These are phyloP conservation scores for Penicillium sp. DNA, from an alignment of 2,329 filamentous ascomycete genomes.

Conservation along the genomic window DNA sequence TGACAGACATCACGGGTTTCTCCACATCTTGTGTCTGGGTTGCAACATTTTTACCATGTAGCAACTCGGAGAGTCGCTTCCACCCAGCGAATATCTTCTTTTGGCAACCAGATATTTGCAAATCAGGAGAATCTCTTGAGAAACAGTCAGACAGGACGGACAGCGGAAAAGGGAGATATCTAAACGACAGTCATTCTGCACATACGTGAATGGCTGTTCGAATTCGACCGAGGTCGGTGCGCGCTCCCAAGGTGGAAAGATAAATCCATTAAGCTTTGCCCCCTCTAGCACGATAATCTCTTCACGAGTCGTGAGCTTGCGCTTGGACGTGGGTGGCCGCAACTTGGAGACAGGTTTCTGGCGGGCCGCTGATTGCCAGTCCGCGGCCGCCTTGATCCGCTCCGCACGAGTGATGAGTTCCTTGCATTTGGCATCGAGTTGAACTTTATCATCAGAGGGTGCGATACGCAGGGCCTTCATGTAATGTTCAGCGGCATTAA, in stretches of 20 bases:
- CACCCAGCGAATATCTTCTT: constrained; percentile 78
- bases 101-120: constrained; percentile 78
- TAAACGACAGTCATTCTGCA: constrained; percentile 23
- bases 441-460: constrained; percentile 65
- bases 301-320: constrained; percentile 71
- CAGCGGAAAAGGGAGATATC: background rate
- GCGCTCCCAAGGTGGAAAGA: constrained; percentile 84
- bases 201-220: constrained; percentile 69
- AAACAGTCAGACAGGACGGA: constrained; percentile 28
- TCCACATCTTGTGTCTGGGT: constrained; percentile 14
- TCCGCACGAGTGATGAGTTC: constrained; percentile 75
- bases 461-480: constrained; percentile 75
- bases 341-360: constrained; percentile 41
- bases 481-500: constrained; percentile 78
- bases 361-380: constrained; percentile 38
- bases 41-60: constrained; percentile 51
- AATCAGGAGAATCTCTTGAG: constrained; percentile 68
- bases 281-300: constrained; percentile 77
- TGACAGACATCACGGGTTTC: constrained; percentile 62
- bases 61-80: constrained; percentile 75
- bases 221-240: constrained; percentile 70
- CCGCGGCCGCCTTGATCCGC: constrained; percentile 66
- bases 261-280: constrained; percentile 79
- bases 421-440: constrained; percentile 72
- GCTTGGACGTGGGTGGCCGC: constrained; percentile 59